Evolutionary conservation across 768 basidiomycete species (phyloP).

Genomic region (Suillus decipiens): DNA sequence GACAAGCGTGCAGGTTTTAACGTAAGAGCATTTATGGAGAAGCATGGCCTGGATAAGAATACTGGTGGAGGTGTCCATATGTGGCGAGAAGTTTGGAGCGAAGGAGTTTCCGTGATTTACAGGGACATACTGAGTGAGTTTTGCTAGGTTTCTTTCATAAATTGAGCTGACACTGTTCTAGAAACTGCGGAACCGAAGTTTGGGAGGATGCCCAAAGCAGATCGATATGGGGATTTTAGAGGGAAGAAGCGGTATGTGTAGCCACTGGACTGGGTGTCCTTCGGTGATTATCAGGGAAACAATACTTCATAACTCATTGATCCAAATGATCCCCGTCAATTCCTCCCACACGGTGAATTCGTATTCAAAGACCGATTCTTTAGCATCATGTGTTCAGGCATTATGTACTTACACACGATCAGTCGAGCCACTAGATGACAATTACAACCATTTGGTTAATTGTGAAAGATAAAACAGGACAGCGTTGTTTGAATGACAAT

Average conservation of each 20-base stretch:
- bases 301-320: not conserved
- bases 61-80: conserved; percentile 77
- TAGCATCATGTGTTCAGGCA: conserved; percentile 2
- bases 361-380: not conserved
- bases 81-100: conserved; percentile 81
- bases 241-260: conserved; percentile 32
- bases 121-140: conserved; percentile 64
- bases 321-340: conserved; percentile 1
- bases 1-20: conserved; percentile 61
- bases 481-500: no score
- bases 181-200: conserved; percentile 26
- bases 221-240: conserved; percentile 30
- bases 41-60: conserved; percentile 53
- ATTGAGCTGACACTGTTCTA: conserved; percentile 11
- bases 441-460: not conserved
- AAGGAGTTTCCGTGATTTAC: conserved; percentile 67
- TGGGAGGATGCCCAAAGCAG: conserved; percentile 31
- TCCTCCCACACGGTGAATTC: not conserved
- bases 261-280: not conserved
- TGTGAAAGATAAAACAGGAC: no score
- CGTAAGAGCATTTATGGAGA: conserved; percentile 59
- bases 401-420: not conserved
- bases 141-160: not conserved
- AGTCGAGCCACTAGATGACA: not conserved
- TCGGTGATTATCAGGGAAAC: not conserved